These are phyloP conservation scores for Phytophthora tubulina DNA, from an alignment of 352 stramenopile species.

Conservation along the genomic window DNA sequence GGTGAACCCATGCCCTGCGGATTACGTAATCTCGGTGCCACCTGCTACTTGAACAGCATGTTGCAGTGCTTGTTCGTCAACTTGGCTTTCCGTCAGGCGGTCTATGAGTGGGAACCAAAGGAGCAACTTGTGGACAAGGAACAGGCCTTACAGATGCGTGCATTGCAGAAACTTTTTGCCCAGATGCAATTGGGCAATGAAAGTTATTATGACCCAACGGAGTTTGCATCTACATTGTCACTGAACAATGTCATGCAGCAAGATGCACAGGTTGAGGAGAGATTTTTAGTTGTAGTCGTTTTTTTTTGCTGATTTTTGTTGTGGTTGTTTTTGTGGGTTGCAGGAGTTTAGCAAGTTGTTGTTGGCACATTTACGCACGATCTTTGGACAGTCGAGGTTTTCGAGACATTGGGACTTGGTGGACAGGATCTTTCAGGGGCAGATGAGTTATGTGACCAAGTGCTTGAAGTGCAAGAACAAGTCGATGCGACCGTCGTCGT, in stretches of 20 bases:
- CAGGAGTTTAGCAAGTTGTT: conserved; percentile 92
- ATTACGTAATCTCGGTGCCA: conserved; percentile 88
- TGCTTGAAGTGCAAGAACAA: conserved; percentile 77
- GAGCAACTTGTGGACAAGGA: conserved; percentile 50
- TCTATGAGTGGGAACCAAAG: conserved; percentile 87
- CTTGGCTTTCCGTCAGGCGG: conserved; percentile 69
- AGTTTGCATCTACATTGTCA: conserved; percentile 81
- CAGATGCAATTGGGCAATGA: conserved; percentile 84
- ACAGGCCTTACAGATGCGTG: conserved; percentile 77
- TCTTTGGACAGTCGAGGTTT: conserved; percentile 76
- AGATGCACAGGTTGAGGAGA: conserved; percentile 76
- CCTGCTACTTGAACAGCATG: conserved; percentile 92
- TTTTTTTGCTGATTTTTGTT: conserved; percentile 8
- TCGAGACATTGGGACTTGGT: conserved; percentile 71
- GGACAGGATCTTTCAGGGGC: conserved; percentile 80
- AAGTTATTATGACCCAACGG: conserved; percentile 75
- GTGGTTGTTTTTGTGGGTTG: conserved; percentile 2
- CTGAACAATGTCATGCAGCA: conserved; percentile 89
- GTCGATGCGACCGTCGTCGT: conserved; percentile 72
- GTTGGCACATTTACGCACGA: conserved; percentile 77
- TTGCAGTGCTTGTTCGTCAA: conserved; percentile 88
- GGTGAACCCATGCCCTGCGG: conserved; percentile 52
- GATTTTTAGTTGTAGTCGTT: conserved; percentile 3
- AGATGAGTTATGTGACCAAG: conserved; percentile 88
- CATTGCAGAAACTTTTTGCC: conserved; percentile 86